Conservation (phyloP, 2,329 filamentous ascomycete species). For the Fusarium sp. region DNA sequence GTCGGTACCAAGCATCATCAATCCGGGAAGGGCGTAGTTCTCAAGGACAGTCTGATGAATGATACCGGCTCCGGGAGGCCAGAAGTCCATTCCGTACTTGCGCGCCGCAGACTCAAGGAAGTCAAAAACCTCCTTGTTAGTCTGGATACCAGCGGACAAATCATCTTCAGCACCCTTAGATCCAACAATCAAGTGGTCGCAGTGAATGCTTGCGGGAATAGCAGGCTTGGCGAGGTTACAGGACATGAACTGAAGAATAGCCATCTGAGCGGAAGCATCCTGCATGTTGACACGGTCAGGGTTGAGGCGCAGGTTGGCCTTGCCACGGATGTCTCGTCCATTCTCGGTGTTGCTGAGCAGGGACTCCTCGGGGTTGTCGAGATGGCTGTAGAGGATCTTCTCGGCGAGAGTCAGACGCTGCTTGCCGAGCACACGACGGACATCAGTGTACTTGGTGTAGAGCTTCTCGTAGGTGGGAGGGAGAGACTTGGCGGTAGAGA, state of each 20-base stretch:
- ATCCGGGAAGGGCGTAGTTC: conserved; percentile 95
- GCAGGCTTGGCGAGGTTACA: conserved; percentile 90
- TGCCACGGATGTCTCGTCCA: conserved; percentile 84
- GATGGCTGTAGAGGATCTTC: conserved; percentile 97
- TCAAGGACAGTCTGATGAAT: conserved; percentile 98
- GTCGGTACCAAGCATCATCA: conserved; percentile 99
- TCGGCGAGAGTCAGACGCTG: conserved; percentile 86
- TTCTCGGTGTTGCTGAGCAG: conserved; percentile 85
- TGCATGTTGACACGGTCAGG: conserved; percentile 99
- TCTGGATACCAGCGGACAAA: conserved; percentile 83
- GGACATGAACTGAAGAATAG: conserved; percentile 97
- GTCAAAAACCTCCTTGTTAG: conserved; percentile 97
- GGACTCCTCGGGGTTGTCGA: conserved; percentile 89
- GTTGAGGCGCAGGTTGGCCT: conserved; percentile 94
- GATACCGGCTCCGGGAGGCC: conserved; percentile 92
- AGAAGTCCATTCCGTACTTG: conserved; percentile 95
- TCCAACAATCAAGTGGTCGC: conserved; percentile 98
- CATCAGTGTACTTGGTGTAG: conserved; percentile 78
- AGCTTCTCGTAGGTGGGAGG: conserved; percentile 85
- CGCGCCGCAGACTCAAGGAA: conserved; percentile 93
- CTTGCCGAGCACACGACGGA: conserved; percentile 76
- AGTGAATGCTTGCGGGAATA: conserved; percentile 97
- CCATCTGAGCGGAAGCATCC: conserved; percentile 98
- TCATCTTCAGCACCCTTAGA: conserved; percentile 90
- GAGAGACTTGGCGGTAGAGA: conserved; percentile 57